Conservation (phyloP, 768 basidiomycete species). For the Leccinum truebloodii region DNA sequence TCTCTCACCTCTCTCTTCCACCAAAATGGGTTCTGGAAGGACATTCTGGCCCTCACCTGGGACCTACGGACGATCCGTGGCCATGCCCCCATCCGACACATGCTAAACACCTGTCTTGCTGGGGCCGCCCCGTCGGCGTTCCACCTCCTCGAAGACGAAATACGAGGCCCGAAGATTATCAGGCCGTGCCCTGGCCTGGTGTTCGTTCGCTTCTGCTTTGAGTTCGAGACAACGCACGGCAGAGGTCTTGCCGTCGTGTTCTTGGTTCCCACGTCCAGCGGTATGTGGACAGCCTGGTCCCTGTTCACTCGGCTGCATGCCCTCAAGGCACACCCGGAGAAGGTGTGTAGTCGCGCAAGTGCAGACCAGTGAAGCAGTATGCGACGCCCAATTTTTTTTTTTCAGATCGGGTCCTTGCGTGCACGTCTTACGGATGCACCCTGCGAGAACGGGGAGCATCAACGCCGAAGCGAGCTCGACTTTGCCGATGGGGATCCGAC, state of each 20-base stretch:
- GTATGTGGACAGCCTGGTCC: constrained; percentile 58
- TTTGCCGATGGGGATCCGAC: constrained; percentile 51
- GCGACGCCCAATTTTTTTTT: background rate
- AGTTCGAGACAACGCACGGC: constrained; percentile 52
- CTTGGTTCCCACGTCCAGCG: constrained; percentile 42
- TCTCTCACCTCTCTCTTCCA: constrained; percentile 21
- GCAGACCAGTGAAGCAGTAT: background rate
- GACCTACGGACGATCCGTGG: constrained; percentile 52
- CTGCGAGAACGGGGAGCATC: constrained; percentile 52
- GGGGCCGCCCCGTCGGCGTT: constrained; percentile 16
- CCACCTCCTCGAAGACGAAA: constrained; percentile 20
- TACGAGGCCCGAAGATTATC: constrained; percentile 34
- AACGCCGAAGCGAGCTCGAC: constrained; percentile 40
- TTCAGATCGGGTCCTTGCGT: constrained; percentile 40
- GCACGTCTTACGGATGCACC: constrained; percentile 33
- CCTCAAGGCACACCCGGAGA: constrained; percentile 55
- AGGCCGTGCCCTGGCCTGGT: constrained; percentile 50
- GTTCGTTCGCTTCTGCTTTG: constrained; percentile 59
- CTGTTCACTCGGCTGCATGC: constrained; percentile 60
- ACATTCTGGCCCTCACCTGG: constrained; percentile 54
- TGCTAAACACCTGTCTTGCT: constrained; percentile 40
- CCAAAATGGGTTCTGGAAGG: constrained; percentile 47
- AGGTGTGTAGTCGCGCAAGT: constrained; percentile 22
- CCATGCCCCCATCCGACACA: constrained; percentile 34
- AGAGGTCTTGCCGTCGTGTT: constrained; percentile 53